Base-by-base conservation (phyloP, 805 yeast species). In the Lipomyces lipofer region DNA sequence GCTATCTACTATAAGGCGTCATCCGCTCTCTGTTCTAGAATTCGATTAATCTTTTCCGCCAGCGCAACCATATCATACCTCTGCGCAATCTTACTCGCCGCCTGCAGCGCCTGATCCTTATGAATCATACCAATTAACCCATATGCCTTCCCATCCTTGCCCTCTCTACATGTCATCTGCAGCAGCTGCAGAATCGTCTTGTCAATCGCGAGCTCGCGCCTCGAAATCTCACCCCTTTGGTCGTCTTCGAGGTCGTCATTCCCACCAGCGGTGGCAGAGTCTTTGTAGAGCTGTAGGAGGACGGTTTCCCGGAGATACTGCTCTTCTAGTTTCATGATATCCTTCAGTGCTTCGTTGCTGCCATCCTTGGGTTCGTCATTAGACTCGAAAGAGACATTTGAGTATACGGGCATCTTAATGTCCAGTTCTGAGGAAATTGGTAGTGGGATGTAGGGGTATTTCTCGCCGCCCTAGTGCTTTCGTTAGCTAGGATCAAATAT, bases 21-120 rank as follows among this genome's bases (percentile, higher is more conserved):
- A 7, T 27, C 43, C 44, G 24, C 53, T 22, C 59, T n/a, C 25
- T 35, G 44, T 49, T 83, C 87, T 55, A 85, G 71, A 35, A 81
- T 63, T 53, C 78, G 75, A 53, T 76, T 77, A 35, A 85, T 78
- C 65, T 77, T 77, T 54, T 77, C 80, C 0, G 81, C 83, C 55
- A 86, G 67, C 1, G 71, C 65, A 13, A 73, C 71, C 65, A 83
- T 68, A 29, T 81, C 84, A 51, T 82, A 77, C 56, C 96, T 78
- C 65, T 87, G 87, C 0, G 96, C 89, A 51, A 92, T 87, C 70
- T 86, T 86, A 12, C 81, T 74, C 1, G 97, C 96, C 0, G 97
- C 97, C 51, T 77, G 78, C 58, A 91, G 72, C 2, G 96, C 95
- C 62, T 85, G 83, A 58, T 86, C 92, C 61, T 83, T 85, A 62